Conservation (phyloP, 2,329 filamentous ascomycete genomes). For the Amauroascus niger region DNA sequence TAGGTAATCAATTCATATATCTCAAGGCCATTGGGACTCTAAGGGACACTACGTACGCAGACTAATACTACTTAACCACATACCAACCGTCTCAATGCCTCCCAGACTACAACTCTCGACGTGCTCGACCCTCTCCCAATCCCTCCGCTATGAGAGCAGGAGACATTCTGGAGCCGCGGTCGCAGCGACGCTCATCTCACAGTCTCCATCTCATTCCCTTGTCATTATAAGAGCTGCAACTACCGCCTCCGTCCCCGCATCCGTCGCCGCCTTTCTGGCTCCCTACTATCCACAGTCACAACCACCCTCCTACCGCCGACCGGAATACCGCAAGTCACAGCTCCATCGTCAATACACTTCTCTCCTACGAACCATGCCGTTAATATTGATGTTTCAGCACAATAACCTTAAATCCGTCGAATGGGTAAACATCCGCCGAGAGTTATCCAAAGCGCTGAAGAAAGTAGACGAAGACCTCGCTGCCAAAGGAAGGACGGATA, state of each 20-base stretch:
- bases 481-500: conserved; percentile 39
- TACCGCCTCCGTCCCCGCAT: background rate
- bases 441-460: conserved; percentile 51
- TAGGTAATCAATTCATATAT: background rate
- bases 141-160: conserved; percentile 29
- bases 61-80: background rate
- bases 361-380: conserved; percentile 69
- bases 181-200: conserved; percentile 31
- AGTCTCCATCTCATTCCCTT: conserved; percentile 45
- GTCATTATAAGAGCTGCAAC: conserved; percentile 2
- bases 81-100: conserved; percentile 38
- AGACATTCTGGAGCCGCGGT: conserved; percentile 9
- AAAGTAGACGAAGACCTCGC: conserved; percentile 61
- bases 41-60: background rate
- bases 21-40: background rate
- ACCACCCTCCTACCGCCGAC: conserved; percentile 75
- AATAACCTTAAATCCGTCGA: conserved; percentile 66
- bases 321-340: conserved; percentile 84
- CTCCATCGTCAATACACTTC: conserved; percentile 80
- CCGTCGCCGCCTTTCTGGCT: conserved; percentile 34
- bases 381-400: conserved; percentile 80
- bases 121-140: conserved; percentile 24
- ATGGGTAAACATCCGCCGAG: conserved; percentile 62
- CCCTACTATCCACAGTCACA: conserved; percentile 55
- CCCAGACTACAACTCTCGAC: conserved; percentile 41